A percentile compares a stretch with the other conserved stretches of the same genome.
phyloP scores from a whole-genome alignment of 192 early-diverging fungal genomes.

The Glomus cerebriforme region DNA sequence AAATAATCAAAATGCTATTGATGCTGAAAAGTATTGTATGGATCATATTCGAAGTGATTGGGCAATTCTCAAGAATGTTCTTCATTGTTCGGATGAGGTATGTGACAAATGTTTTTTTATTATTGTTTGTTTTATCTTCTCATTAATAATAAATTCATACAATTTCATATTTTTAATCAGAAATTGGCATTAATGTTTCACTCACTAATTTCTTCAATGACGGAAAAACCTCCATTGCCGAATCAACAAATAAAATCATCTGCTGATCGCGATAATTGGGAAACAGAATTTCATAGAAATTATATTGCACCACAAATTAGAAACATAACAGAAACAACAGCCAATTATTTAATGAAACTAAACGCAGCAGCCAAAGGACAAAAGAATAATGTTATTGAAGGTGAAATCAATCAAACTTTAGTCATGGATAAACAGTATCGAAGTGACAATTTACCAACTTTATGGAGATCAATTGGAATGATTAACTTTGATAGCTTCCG shows the following conservation, averaged over 20 bases:
- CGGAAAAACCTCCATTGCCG: neutral
- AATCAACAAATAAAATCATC: neutral
- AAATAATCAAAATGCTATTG: neutral
- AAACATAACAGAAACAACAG: neutral
- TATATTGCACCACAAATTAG: slow-evolving; percentile 18
- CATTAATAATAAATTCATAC: too few species aligned
- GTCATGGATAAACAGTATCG: neutral
- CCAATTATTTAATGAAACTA: neutral
- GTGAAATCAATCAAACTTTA: slow-evolving; percentile 15
- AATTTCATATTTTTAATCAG: too few species aligned
- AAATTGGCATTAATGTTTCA: slow-evolving; percentile 22
- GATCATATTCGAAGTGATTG: slow-evolving; percentile 32
- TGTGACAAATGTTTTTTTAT: too few species aligned
- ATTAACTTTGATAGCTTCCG: slow-evolving; percentile 4
- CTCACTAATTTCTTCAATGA: neutral
- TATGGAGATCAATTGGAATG: slow-evolving; percentile 22
- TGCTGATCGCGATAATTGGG: slow-evolving; percentile 13
- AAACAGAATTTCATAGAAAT: slow-evolving; percentile 4
- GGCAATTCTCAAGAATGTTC: slow-evolving; percentile 11
- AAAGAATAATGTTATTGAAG: slow-evolving; percentile 3
- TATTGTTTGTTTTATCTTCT: too few species aligned
- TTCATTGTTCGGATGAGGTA: slow-evolving; percentile 17
- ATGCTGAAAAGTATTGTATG: neutral
- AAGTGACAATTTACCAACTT: slow-evolving; percentile 1
- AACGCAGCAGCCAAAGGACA: neutral